These are phyloP conservation scores for Arthrobotrys musiformis DNA, from an alignment of 2,329 filamentous ascomycete genomes.

Conservation along the genomic window DNA sequence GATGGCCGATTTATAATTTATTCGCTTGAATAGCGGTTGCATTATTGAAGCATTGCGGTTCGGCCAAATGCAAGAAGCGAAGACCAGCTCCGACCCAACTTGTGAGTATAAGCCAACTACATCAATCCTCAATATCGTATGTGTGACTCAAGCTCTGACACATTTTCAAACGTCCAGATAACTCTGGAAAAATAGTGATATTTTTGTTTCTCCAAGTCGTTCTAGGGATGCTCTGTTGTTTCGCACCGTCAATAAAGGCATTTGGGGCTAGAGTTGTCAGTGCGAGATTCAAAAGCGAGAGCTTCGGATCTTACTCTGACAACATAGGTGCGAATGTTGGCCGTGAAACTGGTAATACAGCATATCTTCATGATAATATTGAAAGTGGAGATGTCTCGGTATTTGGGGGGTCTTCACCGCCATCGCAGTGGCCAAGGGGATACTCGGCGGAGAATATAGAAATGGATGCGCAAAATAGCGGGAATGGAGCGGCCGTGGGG, in stretches of 20 bases:
- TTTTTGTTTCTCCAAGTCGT: neutral
- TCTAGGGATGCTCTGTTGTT: slow-evolving; percentile 8
- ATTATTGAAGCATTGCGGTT: slow-evolving; percentile 11
- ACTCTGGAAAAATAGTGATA: neutral
- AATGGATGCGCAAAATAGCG: slow-evolving; percentile 6
- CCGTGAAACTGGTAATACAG: neutral
- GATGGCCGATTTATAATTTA: neutral
- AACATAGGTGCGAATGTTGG: neutral
- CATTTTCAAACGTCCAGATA: neutral
- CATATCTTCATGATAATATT: neutral
- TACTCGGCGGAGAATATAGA: neutral
- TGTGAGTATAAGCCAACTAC: neutral
- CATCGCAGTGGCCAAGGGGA: neutral
- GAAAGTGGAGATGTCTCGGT: neutral
- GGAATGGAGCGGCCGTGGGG: slow-evolving; percentile 63
- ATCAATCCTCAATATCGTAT: neutral
- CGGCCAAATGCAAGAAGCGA: neutral
- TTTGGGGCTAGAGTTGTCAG: neutral
- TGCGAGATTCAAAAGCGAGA: neutral
- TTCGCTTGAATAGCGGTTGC: neutral
- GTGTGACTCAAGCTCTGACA: neutral
- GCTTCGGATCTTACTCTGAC: neutral
- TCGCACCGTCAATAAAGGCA: neutral
- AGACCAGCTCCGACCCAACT: neutral
- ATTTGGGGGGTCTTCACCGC: neutral